Evolutionary conservation across 345 rosid species (phyloP).

Genomic region (Gossypium bickii): DNA sequence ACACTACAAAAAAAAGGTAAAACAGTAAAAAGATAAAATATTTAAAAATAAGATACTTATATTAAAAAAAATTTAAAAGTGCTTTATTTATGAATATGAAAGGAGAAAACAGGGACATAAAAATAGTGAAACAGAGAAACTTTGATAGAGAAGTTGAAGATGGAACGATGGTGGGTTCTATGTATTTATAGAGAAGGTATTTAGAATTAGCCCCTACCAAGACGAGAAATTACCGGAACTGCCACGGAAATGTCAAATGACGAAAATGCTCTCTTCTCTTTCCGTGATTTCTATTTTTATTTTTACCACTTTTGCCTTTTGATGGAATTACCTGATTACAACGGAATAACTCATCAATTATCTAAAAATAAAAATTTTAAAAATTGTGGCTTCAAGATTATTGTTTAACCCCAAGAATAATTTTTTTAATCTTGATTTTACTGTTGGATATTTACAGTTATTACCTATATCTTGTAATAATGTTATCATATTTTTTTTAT

Average conservation of each 20-base stretch:
- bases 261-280: slow-evolving; percentile 24
- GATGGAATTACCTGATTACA: background rate
- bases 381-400: background rate
- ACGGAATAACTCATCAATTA: background rate
- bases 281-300: background rate
- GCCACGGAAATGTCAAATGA: slow-evolving; percentile 12
- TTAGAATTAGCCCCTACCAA: slow-evolving; percentile 9
- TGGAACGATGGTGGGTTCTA: background rate
- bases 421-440: too few species aligned
- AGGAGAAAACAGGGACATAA: background rate
- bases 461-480: rapidly evolving
- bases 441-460: too few species aligned
- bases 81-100: background rate
- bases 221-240: background rate
- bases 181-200: slow-evolving; percentile 31
- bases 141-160: background rate
- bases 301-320: background rate
- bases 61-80: background rate
- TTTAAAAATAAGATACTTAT: background rate
- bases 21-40: background rate
- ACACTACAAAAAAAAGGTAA: slow-evolving; percentile 11
- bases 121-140: background rate
- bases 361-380: background rate
- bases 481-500: too few species aligned
- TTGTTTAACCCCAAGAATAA: background rate